phyloP scores from a whole-genome alignment of 306 rosid genomes.

The Cajanus cajan region DNA sequence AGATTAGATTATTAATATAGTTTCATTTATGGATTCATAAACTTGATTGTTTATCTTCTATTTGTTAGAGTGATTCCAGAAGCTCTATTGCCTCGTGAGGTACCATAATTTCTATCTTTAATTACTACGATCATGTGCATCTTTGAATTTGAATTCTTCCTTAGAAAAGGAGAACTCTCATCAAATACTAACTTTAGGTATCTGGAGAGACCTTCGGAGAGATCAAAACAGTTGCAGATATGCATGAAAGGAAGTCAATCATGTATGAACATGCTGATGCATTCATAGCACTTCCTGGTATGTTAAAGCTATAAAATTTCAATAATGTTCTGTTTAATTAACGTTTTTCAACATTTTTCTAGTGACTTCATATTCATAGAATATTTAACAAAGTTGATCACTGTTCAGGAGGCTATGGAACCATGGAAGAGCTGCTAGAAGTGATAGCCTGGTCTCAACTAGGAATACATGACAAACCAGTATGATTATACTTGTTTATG shows the following conservation, averaged over 20 bases:
- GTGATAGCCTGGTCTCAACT: not conserved
- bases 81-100: not conserved
- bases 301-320: not conserved
- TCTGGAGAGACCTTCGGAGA: conserved; percentile 2
- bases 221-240: not conserved
- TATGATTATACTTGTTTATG: not conserved
- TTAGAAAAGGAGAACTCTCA: not conserved
- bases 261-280: conserved; percentile 3
- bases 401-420: conserved; percentile 3
- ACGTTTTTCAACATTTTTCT: not conserved
- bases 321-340: not conserved
- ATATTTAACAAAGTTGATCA: not conserved
- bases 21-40: not conserved
- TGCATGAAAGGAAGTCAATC: conserved; percentile 14
- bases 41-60: not conserved
- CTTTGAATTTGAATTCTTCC: not conserved
- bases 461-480: not conserved
- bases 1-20: not conserved
- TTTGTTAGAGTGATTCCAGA: conserved; percentile 14
- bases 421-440: conserved; percentile 2
- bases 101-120: not conserved
- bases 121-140: not conserved
- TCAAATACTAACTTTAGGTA: not conserved
- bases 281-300: conserved; percentile 16
- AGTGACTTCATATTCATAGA: not conserved